Evolutionary conservation across 2,329 filamentous ascomycete species (phyloP).

Genomic region (Hypoxylon sp.): DNA sequence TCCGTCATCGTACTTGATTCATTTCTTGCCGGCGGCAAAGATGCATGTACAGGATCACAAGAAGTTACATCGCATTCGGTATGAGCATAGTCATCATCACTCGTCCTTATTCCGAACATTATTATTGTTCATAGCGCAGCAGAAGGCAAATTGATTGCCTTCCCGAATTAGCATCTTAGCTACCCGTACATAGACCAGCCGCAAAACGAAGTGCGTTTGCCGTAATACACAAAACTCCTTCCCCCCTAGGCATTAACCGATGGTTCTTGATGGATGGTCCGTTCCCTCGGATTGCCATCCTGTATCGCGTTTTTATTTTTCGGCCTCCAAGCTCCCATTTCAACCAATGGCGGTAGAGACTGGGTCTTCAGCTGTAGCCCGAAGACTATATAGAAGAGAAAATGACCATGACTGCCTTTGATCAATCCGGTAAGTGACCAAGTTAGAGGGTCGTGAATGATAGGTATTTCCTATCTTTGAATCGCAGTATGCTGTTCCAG

Average conservation of each 20-base stretch:
- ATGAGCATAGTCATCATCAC: neutral
- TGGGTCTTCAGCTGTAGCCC: constrained; percentile 17
- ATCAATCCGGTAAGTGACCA: constrained; percentile 1
- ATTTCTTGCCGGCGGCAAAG: neutral
- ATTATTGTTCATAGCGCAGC: constrained; percentile 18
- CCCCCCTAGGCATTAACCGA: constrained; percentile 21
- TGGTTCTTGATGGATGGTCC: constrained; percentile 6
- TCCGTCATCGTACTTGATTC: neutral
- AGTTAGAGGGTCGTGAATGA: constrained; percentile 17
- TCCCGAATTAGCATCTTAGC: constrained; percentile 14
- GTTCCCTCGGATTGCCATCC: constrained; percentile 10
- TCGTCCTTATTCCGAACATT: constrained; percentile 20
- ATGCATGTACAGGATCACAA: neutral
- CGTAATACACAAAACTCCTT: constrained; percentile 18
- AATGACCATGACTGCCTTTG: constrained; percentile 6
- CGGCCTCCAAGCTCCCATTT: constrained; percentile 36
- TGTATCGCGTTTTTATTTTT: constrained; percentile 12
- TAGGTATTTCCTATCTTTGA: neutral
- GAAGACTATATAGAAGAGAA: constrained; percentile 21
- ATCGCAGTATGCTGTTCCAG: constrained; percentile 23
- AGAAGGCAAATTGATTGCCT: constrained; percentile 21
- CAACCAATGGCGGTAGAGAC: constrained; percentile 40
- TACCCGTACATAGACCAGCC: constrained; percentile 27
- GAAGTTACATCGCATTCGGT: neutral
- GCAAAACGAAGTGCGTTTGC: constrained; percentile 23